Evolutionary conservation across 805 yeast species (phyloP).

Genomic region (Teunomyces panamensis): DNA sequence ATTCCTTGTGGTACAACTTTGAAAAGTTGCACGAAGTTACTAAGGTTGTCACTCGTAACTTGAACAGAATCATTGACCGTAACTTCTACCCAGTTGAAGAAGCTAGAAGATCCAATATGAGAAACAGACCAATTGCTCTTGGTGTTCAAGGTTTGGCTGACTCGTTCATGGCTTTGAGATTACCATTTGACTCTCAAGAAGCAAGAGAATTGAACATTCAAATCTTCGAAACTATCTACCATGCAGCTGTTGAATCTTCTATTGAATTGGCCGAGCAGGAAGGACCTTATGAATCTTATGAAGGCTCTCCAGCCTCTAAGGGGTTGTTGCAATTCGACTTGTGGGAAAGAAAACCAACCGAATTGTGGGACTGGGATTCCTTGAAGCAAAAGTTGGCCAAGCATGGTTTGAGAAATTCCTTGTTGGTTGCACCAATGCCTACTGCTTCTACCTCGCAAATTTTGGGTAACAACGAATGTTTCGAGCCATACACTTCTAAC

Average conservation of each 20-base stretch:
- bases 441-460: slow-evolving; percentile 67
- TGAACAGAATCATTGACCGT: slow-evolving; percentile 56
- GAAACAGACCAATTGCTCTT: slow-evolving; percentile 59
- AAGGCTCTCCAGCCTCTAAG: slow-evolving; percentile 59
- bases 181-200: slow-evolving; percentile 57
- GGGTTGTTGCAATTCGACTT: slow-evolving; percentile 57
- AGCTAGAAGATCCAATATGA: slow-evolving; percentile 52
- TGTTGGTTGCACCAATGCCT: slow-evolving; percentile 65
- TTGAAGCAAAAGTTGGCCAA: slow-evolving; percentile 47
- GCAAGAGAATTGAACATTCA: slow-evolving; percentile 56
- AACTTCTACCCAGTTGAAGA: slow-evolving; percentile 56
- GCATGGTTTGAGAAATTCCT: slow-evolving; percentile 56
- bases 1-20: slow-evolving; percentile 48
- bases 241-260: slow-evolving; percentile 57
- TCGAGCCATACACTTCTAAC: slow-evolving; percentile 62
- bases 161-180: slow-evolving; percentile 52
- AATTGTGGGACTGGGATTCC: slow-evolving; percentile 53
- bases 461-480: slow-evolving; percentile 60
- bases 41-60: slow-evolving; percentile 53
- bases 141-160: slow-evolving; percentile 67
- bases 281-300: slow-evolving; percentile 49
- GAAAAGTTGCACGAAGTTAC: slow-evolving; percentile 53
- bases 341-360: slow-evolving; percentile 59
- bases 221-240: slow-evolving; percentile 61
- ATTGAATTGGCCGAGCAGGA: slow-evolving; percentile 50